These are phyloP conservation scores for Phytophthora chlamydospora DNA, from an alignment of 352 stramenopile species.

Conservation along the genomic window DNA sequence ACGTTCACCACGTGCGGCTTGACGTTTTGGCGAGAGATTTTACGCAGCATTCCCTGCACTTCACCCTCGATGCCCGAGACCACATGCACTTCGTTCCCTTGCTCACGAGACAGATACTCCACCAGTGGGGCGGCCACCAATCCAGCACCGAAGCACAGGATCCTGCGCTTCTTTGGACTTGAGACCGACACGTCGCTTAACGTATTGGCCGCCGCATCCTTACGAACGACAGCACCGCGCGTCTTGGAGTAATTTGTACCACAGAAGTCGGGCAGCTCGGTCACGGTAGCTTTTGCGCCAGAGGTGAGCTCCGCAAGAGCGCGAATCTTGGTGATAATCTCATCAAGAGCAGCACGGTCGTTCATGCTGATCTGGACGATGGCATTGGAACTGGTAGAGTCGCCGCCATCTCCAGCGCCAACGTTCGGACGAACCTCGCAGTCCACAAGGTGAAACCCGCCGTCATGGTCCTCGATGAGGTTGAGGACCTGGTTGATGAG, in stretches of 20 bases:
- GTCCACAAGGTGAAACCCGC: conserved; percentile 91
- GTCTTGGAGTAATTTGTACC: conserved; percentile 81
- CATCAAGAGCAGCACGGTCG: conserved; percentile 74
- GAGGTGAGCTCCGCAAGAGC: conserved; percentile 84
- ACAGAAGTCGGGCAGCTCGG: conserved; percentile 80
- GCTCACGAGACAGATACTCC: conserved; percentile 84
- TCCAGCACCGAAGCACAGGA: conserved; percentile 89
- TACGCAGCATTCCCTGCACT: conserved; percentile 68
- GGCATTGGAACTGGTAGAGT: conserved; percentile 61
- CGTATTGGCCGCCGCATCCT: conserved; percentile 59
- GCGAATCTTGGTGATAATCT: conserved; percentile 88
- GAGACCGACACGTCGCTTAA: conserved; percentile 49
- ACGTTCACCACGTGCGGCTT: conserved; percentile 87
- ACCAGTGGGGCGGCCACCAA: conserved; percentile 86
- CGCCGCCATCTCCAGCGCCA: conserved; percentile 26
- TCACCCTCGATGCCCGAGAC: conserved; percentile 80
- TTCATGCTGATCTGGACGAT: conserved; percentile 88
- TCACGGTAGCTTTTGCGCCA: conserved; percentile 86
- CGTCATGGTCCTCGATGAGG: conserved; percentile 90
- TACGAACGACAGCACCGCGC: conserved; percentile 42
- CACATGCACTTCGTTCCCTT: conserved; percentile 72
- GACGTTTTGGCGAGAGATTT: conserved; percentile 68
- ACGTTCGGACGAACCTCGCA: conserved; percentile 91
- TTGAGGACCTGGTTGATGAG: conserved; percentile 97
- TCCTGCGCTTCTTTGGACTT: conserved; percentile 73